Evolutionary conservation across 768 basidiomycete genomes (phyloP), one percentile per base, ranked within the genome.

Genomic region (Gloeostereum incarnatum): DNA sequence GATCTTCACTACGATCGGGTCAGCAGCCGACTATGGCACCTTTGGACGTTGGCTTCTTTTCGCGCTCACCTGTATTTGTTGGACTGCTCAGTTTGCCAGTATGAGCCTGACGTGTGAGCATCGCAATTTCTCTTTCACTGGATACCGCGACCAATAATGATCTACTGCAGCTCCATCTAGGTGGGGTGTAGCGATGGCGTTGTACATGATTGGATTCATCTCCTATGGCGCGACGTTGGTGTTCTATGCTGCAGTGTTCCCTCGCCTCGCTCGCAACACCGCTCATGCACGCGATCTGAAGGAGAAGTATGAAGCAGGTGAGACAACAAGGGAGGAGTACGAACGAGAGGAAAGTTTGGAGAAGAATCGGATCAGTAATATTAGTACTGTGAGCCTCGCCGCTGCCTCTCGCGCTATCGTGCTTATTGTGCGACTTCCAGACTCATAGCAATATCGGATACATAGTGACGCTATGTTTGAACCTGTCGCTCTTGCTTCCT

Each of bases 331-430:
- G 10, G 79, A 79, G 38, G 78, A 71, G 44, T 87, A 81, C 45
- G 86, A 88, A 49, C 51, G 45, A 13, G 84, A 84, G 49, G 84
- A 88, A 49, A 82, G 80, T 22, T 49, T 89, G 31, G 83, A 89
- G 60, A 87, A 87, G 69, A 91, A 87, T 44, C 62, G 78, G 44
- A 82, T 91, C 41, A 85, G 86, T 50, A 89, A 87, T 48, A 83
- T 88, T 45, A 83, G 80, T 50, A 88, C 81, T 30, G 86, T 86
- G 33, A 34, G 69, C 46, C 11, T n/a, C 16, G 19, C 14, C 21
- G 40, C 31, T 14, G 31, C 18, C 27, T 7, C 7, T 20, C 24
- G 33, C 17, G 11, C 25, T 18, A 7, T 25, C 18, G 26, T 16
- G 36, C 39, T 35, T 5, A 37, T 26, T 35, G 37, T 16, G 19